These are phyloP conservation scores for Verticillium tricorpus DNA, from an alignment of 2,329 filamentous ascomycete species.

Conservation along the genomic window DNA sequence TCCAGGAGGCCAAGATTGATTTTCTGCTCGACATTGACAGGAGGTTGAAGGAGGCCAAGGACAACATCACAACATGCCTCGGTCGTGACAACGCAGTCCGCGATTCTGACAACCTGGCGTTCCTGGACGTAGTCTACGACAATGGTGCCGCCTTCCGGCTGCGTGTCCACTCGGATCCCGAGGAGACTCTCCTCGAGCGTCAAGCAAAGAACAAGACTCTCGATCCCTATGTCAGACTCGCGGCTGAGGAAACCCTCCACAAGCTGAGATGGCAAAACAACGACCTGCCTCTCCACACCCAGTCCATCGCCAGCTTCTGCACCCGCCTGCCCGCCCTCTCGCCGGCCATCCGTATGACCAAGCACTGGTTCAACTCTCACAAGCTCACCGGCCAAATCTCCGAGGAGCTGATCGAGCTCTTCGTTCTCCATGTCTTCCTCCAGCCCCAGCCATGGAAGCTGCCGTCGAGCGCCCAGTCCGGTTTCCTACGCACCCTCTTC, in stretches of 20 bases:
- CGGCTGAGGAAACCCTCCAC: constrained; percentile 65
- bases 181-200: constrained; percentile 75
- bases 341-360: constrained; percentile 75
- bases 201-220: constrained; percentile 69
- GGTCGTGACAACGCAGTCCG: constrained; percentile 74
- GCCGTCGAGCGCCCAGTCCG: constrained; percentile 72
- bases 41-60: constrained; percentile 58
- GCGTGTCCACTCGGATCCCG: constrained; percentile 83
- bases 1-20: constrained; percentile 90
- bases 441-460: constrained; percentile 75
- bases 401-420: constrained; percentile 79
- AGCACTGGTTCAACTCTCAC: constrained; percentile 85
- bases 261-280: constrained; percentile 67
- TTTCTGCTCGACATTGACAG: constrained; percentile 76
- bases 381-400: constrained; percentile 72
- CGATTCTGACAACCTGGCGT: constrained; percentile 71
- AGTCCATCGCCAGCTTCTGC: constrained; percentile 74
- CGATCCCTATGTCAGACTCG: constrained; percentile 61
- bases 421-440: constrained; percentile 74
- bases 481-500: constrained; percentile 74
- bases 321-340: constrained; percentile 78
- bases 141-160: constrained; percentile 73
- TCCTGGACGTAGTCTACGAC: constrained; percentile 75
- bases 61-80: constrained; percentile 60
- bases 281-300: constrained; percentile 72